Percentiles rank a stretch among this genome's conserved stretches.
Conservation (phyloP, 2,329 filamentous ascomycete species). For the Phoma herbarum region DNA sequence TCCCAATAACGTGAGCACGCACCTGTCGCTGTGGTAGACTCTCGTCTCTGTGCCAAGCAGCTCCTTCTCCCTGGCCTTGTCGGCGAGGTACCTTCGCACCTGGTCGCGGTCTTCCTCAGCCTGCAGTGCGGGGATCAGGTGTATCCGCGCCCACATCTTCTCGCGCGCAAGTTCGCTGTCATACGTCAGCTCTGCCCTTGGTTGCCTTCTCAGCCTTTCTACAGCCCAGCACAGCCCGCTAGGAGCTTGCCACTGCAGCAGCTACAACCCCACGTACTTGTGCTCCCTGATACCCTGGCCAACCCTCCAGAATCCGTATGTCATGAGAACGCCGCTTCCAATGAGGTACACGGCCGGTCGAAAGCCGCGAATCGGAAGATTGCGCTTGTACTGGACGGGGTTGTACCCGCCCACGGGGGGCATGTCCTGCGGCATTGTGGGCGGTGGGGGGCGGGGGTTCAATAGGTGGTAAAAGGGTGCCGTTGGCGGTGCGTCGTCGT, state of each 20-base stretch:
- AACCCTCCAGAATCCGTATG: slow-evolving; percentile 89
- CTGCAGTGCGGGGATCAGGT: slow-evolving; percentile 91
- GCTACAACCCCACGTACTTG: slow-evolving; percentile 69
- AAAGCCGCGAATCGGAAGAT: slow-evolving; percentile 91
- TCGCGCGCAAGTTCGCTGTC: slow-evolving; percentile 89
- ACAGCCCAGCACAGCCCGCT: not conserved
- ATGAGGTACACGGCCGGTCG: slow-evolving; percentile 80
- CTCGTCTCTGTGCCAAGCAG: slow-evolving; percentile 83
- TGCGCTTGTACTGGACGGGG: slow-evolving; percentile 98
- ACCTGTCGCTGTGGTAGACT: slow-evolving; percentile 91
- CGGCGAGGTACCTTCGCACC: slow-evolving; percentile 84
- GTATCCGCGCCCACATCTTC: slow-evolving; percentile 97
- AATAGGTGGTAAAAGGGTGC: slow-evolving; percentile 40
- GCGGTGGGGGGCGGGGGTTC: slow-evolving; percentile 34
- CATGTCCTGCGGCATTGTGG: slow-evolving; percentile 95
- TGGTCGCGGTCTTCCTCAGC: slow-evolving; percentile 97
- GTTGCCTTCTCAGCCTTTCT: not conserved
- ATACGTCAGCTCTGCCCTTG: slow-evolving; percentile 28
- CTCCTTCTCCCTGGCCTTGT: slow-evolving; percentile 89
- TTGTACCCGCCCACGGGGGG: slow-evolving; percentile 94
- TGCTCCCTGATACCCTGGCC: slow-evolving; percentile 86
- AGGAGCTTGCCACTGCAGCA: not conserved
- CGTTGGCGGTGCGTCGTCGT: slow-evolving; percentile 37
- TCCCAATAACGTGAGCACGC: slow-evolving; percentile 47
- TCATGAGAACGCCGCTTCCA: slow-evolving; percentile 80